Base-by-base conservation (phyloP, 768 basidiomycete species). In the Suillus placidus region DNA sequence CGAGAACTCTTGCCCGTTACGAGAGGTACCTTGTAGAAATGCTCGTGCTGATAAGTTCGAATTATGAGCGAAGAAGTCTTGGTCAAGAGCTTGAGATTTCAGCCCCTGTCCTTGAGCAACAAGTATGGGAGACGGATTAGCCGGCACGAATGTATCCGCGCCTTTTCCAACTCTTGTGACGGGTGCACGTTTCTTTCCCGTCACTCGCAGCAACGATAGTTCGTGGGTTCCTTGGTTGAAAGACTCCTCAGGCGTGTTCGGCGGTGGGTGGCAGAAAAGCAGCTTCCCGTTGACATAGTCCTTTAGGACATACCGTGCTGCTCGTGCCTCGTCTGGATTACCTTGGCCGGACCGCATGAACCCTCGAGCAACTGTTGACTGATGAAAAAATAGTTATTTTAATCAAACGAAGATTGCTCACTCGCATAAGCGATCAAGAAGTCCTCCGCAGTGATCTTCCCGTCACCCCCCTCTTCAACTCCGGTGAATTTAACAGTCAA, bases 211-310 rank as follows among this genome's bases (percentile, higher is more conserved):
- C 12, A 95, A 77, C 1, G 87, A 83, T 26, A 87, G 77, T 55
- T 87, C 82, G 63, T 91, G 86, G 14, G 88, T 90, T 56, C 84
- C 81, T 60, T 82, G 74, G 78, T 99, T 99, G 82, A 96, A 99
- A 1, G 80, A 80, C 57, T 85, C 82, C 37, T 89, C 85, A 2
- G 85, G 73, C 4, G 86, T 77, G 13, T 80, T 87, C 1, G 96
- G 94, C n/a, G 97, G 93, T 18, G 94, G 88, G 69, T 97, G 92
- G 69, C 93, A 95, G 76, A 86, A 98, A 10, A 99, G 83, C 0
- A 99, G 83, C 71, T 94, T 95, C 32, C 93, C 97, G 70, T 92
- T 95, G 66, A 99, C 95, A 73, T 96, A 99, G 79, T 99, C 97
- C 77, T 99, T 99, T 58, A 99, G 84, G 64, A 99, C 83, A 73